Conservation (phyloP, 179 eudicot genomes). For the Beta lomatogona region DNA sequence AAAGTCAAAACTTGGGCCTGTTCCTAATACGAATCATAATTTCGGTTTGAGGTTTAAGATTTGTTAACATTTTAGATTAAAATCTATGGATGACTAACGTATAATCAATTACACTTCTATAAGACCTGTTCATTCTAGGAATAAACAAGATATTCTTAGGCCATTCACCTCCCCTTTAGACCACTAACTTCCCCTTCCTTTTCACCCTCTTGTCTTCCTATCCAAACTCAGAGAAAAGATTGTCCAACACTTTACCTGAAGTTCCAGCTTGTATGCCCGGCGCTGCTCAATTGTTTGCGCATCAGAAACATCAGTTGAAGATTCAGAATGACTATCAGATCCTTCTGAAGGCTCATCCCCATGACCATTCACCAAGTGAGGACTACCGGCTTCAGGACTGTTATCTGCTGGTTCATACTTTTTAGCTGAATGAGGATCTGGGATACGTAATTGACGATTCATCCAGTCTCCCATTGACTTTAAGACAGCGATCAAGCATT, state of each 20-base stretch:
- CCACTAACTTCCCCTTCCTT: not conserved
- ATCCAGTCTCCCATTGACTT: slow-evolving; percentile 98
- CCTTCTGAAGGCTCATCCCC: slow-evolving; percentile 72
- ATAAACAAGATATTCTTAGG: not conserved
- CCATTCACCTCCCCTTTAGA: no score
- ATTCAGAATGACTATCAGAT: slow-evolving; percentile 78
- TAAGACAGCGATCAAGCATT: slow-evolving; percentile 80
- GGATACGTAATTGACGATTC: slow-evolving; percentile 88
- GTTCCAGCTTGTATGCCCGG: slow-evolving; percentile 97
- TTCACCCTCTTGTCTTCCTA: not conserved
- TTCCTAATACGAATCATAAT: no score
- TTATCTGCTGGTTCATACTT: slow-evolving; percentile 52
- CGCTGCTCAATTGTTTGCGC: slow-evolving; percentile 90
- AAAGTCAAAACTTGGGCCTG: no score
- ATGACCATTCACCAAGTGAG: slow-evolving; percentile 64
- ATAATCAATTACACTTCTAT: not conserved
- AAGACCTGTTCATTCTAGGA: not conserved
- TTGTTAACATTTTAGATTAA: not conserved
- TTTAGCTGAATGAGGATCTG: slow-evolving; percentile 73
- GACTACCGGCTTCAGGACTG: slow-evolving; percentile 54
- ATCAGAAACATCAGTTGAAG: slow-evolving; percentile 83
- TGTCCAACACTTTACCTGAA: slow-evolving; percentile 62
- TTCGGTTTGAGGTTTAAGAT: not conserved
- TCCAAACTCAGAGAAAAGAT: not conserved
- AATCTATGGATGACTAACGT: not conserved